Percentiles rank a stretch among this genome's conserved stretches.
Evolutionary conservation across 2,329 filamentous ascomycete genomes (phyloP).

Genomic region (Colletotrichum truncatum): DNA sequence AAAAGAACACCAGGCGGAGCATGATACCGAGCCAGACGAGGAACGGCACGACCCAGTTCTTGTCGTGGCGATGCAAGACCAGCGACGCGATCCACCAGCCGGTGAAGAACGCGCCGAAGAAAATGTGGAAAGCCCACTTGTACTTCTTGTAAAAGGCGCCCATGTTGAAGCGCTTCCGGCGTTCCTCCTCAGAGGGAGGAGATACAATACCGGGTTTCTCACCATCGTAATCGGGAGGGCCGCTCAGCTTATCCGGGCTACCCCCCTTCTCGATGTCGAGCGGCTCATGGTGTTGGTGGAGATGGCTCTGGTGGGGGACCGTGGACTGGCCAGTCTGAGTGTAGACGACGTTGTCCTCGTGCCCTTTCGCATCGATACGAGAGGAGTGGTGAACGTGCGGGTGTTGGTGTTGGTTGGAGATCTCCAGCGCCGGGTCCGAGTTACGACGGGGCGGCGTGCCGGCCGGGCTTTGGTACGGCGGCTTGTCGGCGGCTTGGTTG

Average conservation of each 20-base stretch:
- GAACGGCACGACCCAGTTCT: slow-evolving; percentile 87
- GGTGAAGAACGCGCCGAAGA: slow-evolving; percentile 54
- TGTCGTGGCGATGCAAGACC: slow-evolving; percentile 75
- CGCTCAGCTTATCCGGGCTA: slow-evolving; percentile 27
- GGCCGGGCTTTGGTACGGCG: slow-evolving; percentile 6
- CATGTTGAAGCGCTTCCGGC: slow-evolving; percentile 34
- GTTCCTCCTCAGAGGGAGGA: slow-evolving; percentile 35
- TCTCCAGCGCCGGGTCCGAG: slow-evolving; percentile 45
- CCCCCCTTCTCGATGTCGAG: slow-evolving; percentile 37
- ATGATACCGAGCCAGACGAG: slow-evolving; percentile 80
- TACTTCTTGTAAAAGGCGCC: slow-evolving; percentile 54
- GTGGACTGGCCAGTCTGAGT: slow-evolving; percentile 50
- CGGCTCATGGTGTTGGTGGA: slow-evolving; percentile 37
- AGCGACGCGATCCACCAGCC: slow-evolving; percentile 82
- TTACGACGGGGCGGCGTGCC: slow-evolving; percentile 35
- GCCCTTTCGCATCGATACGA: slow-evolving; percentile 40
- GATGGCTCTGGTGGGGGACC: slow-evolving; percentile 46
- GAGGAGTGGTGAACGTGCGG: slow-evolving; percentile 52
- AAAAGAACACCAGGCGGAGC: slow-evolving; percentile 78
- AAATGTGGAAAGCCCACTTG: slow-evolving; percentile 55
- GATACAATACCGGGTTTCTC: slow-evolving; percentile 48
- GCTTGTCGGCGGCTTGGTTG: slow-evolving; percentile 8
- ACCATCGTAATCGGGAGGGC: slow-evolving; percentile 48
- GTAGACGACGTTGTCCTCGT: slow-evolving; percentile 57
- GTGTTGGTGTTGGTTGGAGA: slow-evolving; percentile 53